Evolutionary conservation across 345 rosid species (phyloP).

Genomic region (Eucalyptus regnans): DNA sequence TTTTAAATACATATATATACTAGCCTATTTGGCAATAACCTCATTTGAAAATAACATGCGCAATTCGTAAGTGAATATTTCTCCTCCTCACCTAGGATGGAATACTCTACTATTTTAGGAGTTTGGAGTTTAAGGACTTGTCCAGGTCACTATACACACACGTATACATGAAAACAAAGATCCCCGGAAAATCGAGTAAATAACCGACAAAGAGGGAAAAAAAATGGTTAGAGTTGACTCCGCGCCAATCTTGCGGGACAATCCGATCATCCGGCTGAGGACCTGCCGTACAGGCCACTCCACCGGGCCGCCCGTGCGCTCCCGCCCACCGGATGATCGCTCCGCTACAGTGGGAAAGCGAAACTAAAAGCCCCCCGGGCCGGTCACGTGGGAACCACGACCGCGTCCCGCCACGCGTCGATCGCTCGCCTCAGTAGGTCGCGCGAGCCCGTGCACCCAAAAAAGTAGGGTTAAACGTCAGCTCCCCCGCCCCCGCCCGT

Average conservation of each 20-base stretch:
- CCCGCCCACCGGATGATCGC: not conserved
- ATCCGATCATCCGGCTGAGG: not conserved
- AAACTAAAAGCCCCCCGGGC: not conserved
- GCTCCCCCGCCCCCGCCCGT: not conserved
- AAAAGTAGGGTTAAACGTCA: not conserved
- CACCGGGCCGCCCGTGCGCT: not conserved
- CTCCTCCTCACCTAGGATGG: accelerated
- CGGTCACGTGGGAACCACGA: not conserved
- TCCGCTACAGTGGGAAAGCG: not conserved
- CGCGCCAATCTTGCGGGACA: not conserved
- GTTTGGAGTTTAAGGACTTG: accelerated
- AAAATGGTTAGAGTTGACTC: not conserved
- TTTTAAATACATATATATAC: too few species aligned
- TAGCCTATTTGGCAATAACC: accelerated
- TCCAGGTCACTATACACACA: accelerated
- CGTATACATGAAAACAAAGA: not conserved
- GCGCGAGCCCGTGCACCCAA: not conserved
- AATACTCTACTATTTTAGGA: too few species aligned
- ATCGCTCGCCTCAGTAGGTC: not conserved
- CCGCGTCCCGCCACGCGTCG: not conserved
- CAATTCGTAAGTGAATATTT: too few species aligned
- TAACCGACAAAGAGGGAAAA: not conserved
- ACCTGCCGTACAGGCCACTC: not conserved
- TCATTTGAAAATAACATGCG: accelerated
- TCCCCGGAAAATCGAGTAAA: not conserved